Evolutionary conservation across 2,329 filamentous ascomycete species (phyloP).

Genomic region (Botrytis elliptica): DNA sequence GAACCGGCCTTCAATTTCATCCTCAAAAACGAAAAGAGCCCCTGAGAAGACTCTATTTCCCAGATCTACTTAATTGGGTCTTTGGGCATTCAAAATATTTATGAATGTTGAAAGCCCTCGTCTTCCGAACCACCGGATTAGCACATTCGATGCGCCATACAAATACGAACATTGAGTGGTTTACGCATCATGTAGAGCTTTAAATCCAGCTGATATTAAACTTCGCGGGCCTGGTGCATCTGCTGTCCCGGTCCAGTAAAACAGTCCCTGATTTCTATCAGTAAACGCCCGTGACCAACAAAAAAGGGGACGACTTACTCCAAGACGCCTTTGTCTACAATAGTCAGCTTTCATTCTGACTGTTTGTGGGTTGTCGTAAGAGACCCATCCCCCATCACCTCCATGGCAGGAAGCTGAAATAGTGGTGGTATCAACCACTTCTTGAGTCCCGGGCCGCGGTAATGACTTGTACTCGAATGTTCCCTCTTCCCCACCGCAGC

Average conservation of each 20-base stretch:
- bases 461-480: conserved; percentile 73
- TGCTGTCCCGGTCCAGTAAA: conserved; percentile 78
- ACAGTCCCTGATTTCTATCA: conserved; percentile 57
- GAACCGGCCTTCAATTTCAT: background rate
- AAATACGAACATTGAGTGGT: background rate
- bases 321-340: conserved; percentile 68
- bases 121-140: background rate
- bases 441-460: conserved; percentile 59
- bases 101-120: background rate
- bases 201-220: conserved; percentile 58
- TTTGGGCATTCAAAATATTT: background rate
- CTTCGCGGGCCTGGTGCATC: conserved; percentile 62
- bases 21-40: background rate
- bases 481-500: conserved; percentile 60
- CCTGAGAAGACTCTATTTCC: background rate
- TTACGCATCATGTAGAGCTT: conserved; percentile 48
- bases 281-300: background rate
- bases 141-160: background rate
- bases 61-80: background rate
- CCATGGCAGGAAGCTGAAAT: conserved; percentile 72
- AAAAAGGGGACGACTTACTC: conserved; percentile 43
- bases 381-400: conserved; percentile 73
- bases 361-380: conserved; percentile 76
- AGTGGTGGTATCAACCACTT: conserved; percentile 64
- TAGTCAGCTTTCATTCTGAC: conserved; percentile 73